phyloP scores from a whole-genome alignment of 2,329 filamentous ascomycete species.

The Calycina marina region DNA sequence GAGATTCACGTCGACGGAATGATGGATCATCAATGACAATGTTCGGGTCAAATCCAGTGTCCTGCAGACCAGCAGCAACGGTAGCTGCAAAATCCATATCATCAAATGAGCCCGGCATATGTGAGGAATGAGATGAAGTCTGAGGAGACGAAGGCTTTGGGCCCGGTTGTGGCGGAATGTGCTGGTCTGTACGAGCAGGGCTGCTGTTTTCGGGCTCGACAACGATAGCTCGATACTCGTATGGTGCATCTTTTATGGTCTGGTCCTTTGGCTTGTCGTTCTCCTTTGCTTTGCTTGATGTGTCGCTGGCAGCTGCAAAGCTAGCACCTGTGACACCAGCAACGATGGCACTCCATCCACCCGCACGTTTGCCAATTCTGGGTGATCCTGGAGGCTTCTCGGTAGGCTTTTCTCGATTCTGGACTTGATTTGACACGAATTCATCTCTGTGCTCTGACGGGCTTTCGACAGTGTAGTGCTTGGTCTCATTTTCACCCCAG shows the following conservation, averaged over 20 bases:
- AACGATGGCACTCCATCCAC: conserved; percentile 37
- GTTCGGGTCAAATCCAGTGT: conserved; percentile 56
- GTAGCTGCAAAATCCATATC: conserved; percentile 58
- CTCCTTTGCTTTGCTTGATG: conserved; percentile 9
- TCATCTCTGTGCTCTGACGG: conserved; percentile 29
- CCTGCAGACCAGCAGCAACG: conserved; percentile 51
- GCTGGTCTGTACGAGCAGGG: conserved; percentile 11
- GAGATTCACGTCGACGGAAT: conserved; percentile 49
- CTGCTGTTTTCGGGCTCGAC: conserved; percentile 15
- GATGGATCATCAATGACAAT: conserved; percentile 52
- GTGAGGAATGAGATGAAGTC: conserved; percentile 26
- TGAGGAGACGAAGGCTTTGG: conserved; percentile 35
- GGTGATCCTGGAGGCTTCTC: not conserved
- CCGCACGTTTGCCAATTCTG: not conserved
- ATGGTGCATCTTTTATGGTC: conserved; percentile 3
- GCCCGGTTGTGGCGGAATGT: conserved; percentile 36
- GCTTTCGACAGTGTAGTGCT: conserved; percentile 47
- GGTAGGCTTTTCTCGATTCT: conserved; percentile 1
- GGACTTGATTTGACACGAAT: conserved; percentile 11
- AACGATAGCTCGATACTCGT: conserved; percentile 18
- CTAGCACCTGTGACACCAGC: conserved; percentile 32
- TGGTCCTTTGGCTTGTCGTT: conserved; percentile 6
- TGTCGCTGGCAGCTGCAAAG: conserved; percentile 18
- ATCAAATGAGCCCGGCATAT: conserved; percentile 52
- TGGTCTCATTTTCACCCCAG: conserved; percentile 51